Percentiles rank a stretch among this genome's conserved stretches.
Conservation (phyloP, 352 stramenopile genomes). For the Blastocystis sp. region DNA sequence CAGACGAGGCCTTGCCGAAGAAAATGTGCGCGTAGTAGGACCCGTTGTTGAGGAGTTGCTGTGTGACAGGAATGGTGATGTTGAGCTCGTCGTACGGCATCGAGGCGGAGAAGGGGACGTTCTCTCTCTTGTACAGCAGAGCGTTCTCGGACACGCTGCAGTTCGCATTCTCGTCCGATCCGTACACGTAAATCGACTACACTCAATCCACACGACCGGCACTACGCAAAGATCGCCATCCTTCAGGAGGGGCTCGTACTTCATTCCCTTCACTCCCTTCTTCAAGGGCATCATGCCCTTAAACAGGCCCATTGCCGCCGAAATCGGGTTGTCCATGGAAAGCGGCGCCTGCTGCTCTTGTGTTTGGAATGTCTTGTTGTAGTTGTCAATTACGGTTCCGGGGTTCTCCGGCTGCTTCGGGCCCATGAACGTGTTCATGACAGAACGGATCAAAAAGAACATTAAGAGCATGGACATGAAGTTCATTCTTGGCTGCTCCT, state of each 20-base stretch:
- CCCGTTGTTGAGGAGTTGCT: constrained; percentile 76
- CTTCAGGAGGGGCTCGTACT: constrained; percentile 19
- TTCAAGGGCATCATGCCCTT: constrained; percentile 69
- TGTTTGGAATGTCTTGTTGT: constrained; percentile 59
- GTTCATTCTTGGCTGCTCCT: constrained; percentile 65
- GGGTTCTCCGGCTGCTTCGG: constrained; percentile 19
- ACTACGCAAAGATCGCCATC: constrained; percentile 47
- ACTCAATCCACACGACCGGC: background rate
- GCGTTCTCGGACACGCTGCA: background rate
- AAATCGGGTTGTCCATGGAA: background rate
- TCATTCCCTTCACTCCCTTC: constrained; percentile 46
- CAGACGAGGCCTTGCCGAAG: constrained; percentile 72
- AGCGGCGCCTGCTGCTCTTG: background rate
- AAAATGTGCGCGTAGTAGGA: constrained; percentile 83
- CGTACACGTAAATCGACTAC: constrained; percentile 65
- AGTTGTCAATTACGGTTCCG: constrained; percentile 58
- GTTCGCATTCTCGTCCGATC: constrained; percentile 29
- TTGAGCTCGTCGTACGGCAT: constrained; percentile 74
- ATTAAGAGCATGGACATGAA: constrained; percentile 63
- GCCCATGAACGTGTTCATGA: constrained; percentile 39
- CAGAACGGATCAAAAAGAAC: constrained; percentile 59
- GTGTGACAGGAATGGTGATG: constrained; percentile 76
- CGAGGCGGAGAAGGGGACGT: background rate
- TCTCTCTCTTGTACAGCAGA: constrained; percentile 58
- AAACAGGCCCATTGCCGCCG: constrained; percentile 29